Evolutionary conservation across 164 flowering plant genomes (phyloP).

Genomic region (Houttuynia cordata): DNA sequence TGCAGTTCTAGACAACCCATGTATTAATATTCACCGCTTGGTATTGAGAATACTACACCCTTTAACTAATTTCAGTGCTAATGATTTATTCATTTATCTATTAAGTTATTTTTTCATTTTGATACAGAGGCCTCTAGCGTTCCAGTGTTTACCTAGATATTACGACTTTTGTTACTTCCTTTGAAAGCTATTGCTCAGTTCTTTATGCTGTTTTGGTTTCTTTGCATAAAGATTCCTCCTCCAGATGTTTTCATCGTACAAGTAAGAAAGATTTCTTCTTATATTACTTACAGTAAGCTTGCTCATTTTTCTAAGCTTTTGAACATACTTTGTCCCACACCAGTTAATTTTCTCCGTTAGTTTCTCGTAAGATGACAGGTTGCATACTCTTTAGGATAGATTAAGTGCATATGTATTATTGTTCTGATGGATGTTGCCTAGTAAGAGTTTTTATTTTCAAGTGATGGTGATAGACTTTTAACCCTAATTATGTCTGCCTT

Average conservation of each 20-base stretch:
- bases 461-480: neutral
- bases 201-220: conserved; percentile 72
- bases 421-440: too few relatives aligned
- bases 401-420: too few relatives aligned
- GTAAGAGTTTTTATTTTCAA: too few relatives aligned
- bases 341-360: too few relatives aligned
- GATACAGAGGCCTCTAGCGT: conserved; percentile 44
- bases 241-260: conserved; percentile 88
- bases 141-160: conserved; percentile 40
- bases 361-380: too few relatives aligned
- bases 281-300: too few relatives aligned
- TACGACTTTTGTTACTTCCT: conserved; percentile 45
- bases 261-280: conserved; percentile 28
- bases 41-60: conserved; percentile 20
- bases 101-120: neutral
- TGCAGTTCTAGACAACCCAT: conserved; percentile 45
- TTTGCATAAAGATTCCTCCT: conserved; percentile 59
- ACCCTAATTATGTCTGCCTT: neutral
- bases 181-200: conserved; percentile 76
- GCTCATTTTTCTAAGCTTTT: too few relatives aligned
- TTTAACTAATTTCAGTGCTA: neutral
- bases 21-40: conserved; percentile 75
- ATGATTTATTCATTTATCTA: neutral
- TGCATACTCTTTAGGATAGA: too few relatives aligned
- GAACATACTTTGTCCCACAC: too few relatives aligned